These are phyloP conservation scores for Ophiocordyceps camponoti-floridani DNA, from an alignment of 2,329 filamentous ascomycete genomes.

Conservation along the genomic window DNA sequence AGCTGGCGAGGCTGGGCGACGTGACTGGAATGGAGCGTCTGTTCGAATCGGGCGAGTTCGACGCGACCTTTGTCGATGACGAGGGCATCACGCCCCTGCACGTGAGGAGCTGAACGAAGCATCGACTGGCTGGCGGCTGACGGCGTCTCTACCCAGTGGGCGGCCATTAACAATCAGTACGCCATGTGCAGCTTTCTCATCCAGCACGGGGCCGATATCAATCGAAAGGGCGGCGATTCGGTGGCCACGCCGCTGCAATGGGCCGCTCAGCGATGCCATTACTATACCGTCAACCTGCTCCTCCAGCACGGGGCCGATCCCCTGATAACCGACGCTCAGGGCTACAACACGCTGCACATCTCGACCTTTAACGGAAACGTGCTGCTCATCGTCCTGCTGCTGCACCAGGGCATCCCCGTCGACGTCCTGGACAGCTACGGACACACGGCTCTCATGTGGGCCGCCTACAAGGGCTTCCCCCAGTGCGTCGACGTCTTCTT, in stretches of 20 bases:
- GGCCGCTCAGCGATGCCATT: conserved; percentile 92
- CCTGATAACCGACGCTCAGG: conserved; percentile 79
- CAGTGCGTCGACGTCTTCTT: conserved; percentile 83
- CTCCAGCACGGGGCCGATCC: conserved; percentile 86
- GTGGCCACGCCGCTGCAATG: conserved; percentile 88
- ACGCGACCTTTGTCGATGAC: conserved; percentile 69
- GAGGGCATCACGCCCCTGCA: conserved; percentile 93
- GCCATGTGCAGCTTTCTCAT: conserved; percentile 93
- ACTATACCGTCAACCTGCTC: conserved; percentile 87
- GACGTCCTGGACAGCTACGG: conserved; percentile 79
- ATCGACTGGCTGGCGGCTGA: conserved; percentile 2
- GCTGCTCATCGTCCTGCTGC: conserved; percentile 68
- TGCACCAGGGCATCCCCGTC: conserved; percentile 90
- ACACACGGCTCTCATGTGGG: conserved; percentile 96
- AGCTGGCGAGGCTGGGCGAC: conserved; percentile 77
- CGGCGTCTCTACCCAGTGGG: conserved; percentile 51
- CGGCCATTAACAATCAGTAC: conserved; percentile 96
- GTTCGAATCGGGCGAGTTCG: conserved; percentile 66
- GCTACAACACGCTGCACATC: conserved; percentile 94
- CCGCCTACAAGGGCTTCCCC: conserved; percentile 91
- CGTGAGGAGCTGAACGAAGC: conserved; percentile 27
- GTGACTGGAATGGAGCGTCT: conserved; percentile 74
- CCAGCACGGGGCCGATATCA: conserved; percentile 70
- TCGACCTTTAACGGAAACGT: conserved; percentile 96
- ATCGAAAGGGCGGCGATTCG: conserved; percentile 88